Percentiles rank a stretch among this genome's conserved stretches.
These are phyloP conservation scores for Leccinellum albellum DNA, from an alignment of 768 basidiomycete genomes.

Conservation along the genomic window DNA sequence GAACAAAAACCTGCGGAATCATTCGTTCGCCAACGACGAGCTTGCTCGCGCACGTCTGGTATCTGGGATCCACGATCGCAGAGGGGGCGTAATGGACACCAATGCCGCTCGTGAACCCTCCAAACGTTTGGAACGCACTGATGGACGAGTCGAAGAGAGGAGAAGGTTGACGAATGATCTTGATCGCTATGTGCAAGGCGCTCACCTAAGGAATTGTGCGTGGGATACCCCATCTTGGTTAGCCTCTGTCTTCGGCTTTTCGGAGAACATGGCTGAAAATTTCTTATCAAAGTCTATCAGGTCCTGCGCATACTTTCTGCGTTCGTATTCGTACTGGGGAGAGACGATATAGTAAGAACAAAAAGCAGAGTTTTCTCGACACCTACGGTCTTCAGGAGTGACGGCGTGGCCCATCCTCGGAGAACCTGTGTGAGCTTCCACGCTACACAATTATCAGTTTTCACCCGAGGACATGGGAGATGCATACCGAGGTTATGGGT, in stretches of 20 bases:
- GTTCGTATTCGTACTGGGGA: conserved; percentile 59
- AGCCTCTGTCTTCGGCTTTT: conserved; percentile 43
- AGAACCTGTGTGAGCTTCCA: conserved; percentile 50
- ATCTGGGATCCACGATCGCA: conserved; percentile 29
- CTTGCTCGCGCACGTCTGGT: conserved; percentile 30
- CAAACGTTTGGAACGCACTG: conserved; percentile 34
- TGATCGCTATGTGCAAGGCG: not conserved
- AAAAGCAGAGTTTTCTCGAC: not conserved
- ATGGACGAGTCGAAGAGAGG: not conserved
- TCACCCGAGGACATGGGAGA: conserved; percentile 21
- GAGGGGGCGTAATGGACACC: conserved; percentile 38
- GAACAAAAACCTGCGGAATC: conserved; percentile 20
- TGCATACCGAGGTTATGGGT: conserved; percentile 18
- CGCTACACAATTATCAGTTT: conserved; percentile 43
- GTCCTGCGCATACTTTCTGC: conserved; percentile 62
- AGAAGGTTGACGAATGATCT: not conserved
- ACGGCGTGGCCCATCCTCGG: conserved; percentile 35
- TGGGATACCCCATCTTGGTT: conserved; percentile 30
- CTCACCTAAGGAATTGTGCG: conserved; percentile 34
- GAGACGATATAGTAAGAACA: not conserved
- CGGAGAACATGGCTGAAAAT: conserved; percentile 38
- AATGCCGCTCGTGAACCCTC: conserved; percentile 32
- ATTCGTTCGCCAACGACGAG: conserved; percentile 39
- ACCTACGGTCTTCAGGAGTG: conserved; percentile 37
- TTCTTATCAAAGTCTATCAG: conserved; percentile 66